These are phyloP conservation scores for Parafenestella ontariensis DNA, from an alignment of 2,329 filamentous ascomycete species.

Conservation along the genomic window DNA sequence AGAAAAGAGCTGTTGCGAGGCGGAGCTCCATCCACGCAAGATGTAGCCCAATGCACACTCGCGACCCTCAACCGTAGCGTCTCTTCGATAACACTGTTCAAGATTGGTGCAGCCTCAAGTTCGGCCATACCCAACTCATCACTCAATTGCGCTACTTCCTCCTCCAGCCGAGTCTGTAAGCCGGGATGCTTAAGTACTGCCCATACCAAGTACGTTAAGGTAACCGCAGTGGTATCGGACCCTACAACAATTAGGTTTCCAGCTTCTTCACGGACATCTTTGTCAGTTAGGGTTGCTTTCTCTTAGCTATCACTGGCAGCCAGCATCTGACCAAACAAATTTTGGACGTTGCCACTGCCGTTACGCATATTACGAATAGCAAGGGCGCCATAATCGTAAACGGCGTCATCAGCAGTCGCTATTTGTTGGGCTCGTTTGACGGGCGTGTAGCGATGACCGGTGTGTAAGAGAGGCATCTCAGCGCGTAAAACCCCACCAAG, in stretches of 20 bases:
- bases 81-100: constrained; percentile 50
- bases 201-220: constrained; percentile 45
- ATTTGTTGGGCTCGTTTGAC: constrained; percentile 8
- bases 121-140: constrained; percentile 29
- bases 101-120: constrained; percentile 36
- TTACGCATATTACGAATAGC: constrained; percentile 28
- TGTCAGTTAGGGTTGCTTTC: constrained; percentile 30
- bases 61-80: constrained; percentile 59
- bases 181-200: constrained; percentile 33
- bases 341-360: constrained; percentile 15
- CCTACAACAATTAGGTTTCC: constrained; percentile 43
- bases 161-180: constrained; percentile 30
- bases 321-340: constrained; percentile 24
- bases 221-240: constrained; percentile 45
- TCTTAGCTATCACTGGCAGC: constrained; percentile 26
- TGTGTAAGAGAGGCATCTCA: constrained; percentile 38
- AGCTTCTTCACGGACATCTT: constrained; percentile 38
- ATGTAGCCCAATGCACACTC: constrained; percentile 72
- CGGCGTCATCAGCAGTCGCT: constrained; percentile 17
- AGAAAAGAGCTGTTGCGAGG: constrained; percentile 59
- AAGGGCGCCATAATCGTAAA: constrained; percentile 14
- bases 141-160: constrained; percentile 26
- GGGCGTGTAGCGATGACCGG: constrained; percentile 21
- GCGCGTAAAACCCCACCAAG: constrained; percentile 40
- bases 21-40: constrained; percentile 66